Conservation (phyloP, 495 filamentous ascomycete species). For the Penicillium waksmanii region DNA sequence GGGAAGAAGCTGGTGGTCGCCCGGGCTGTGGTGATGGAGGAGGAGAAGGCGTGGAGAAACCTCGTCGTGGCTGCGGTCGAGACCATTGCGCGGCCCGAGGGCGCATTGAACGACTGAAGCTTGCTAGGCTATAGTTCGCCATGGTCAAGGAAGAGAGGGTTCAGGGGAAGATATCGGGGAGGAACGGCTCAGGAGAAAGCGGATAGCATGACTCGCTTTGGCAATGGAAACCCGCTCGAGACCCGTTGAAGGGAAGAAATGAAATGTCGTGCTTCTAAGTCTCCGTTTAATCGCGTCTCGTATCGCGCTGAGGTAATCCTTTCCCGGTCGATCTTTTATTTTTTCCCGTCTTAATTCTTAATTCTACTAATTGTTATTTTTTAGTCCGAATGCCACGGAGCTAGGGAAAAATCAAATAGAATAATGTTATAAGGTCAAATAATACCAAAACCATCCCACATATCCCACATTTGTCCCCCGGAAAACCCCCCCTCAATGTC, state of each 20-base stretch:
- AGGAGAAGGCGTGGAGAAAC: constrained; percentile 32
- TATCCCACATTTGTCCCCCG: not conserved
- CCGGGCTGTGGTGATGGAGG: constrained; percentile 11
- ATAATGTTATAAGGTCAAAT: not conserved
- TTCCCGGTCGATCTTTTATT: constrained; percentile 13
- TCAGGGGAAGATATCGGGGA: constrained; percentile 1
- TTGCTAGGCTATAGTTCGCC: constrained; percentile 17
- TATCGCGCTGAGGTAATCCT: constrained; percentile 30
- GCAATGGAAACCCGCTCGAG: constrained; percentile 10
- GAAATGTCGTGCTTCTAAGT: constrained; percentile 3
- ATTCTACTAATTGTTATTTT: not conserved
- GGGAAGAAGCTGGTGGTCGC: constrained; percentile 16
- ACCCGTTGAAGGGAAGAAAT: constrained; percentile 1
- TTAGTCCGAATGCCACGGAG: not conserved
- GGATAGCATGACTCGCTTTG: constrained; percentile 19
- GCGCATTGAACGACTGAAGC: constrained; percentile 25
- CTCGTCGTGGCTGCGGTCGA: constrained; percentile 23
- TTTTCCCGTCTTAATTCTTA: not conserved
- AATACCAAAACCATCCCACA: not conserved
- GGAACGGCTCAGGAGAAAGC: constrained; percentile 5
- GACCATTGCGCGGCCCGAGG: constrained; percentile 11
- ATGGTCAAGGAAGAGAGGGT: constrained; percentile 6
- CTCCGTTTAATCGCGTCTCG: constrained; percentile 11
- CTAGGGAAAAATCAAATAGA: not conserved
- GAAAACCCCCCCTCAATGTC: not conserved